These are phyloP conservation scores for Apophysomyces variabilis DNA, from an alignment of 371 early-diverging fungal species.

Conservation along the genomic window DNA sequence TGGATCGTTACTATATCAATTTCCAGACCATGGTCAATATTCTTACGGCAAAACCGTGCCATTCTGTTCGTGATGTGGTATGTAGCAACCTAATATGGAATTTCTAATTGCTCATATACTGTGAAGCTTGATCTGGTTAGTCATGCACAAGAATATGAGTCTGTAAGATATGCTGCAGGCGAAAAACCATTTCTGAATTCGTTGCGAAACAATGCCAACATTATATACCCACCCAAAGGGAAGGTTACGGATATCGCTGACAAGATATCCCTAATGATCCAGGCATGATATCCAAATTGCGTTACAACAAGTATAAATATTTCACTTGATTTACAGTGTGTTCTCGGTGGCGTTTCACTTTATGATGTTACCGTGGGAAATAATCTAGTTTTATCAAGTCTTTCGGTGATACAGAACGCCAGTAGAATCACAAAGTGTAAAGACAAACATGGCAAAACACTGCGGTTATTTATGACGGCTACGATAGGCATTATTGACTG, in stretches of 20 bases:
- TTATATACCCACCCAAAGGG: constrained; percentile 39
- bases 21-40: constrained; percentile 47
- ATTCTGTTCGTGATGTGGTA: constrained; percentile 45
- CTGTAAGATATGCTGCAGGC: constrained; percentile 39
- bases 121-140: constrained; percentile 46
- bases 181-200: constrained; percentile 54
- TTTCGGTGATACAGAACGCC: constrained; percentile 34
- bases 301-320: background rate
- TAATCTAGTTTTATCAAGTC: constrained; percentile 29
- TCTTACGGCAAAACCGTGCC: constrained; percentile 16
- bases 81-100: background rate
- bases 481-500: constrained; percentile 48
- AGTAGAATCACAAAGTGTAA: constrained; percentile 45
- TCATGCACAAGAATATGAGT: constrained; percentile 51
- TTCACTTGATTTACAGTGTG: constrained; percentile 28
- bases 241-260: constrained; percentile 35
- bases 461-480: background rate
- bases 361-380: constrained; percentile 24
- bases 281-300: constrained; percentile 25
- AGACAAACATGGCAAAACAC: background rate
- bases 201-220: constrained; percentile 38
- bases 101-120: background rate
- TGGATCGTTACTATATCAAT: constrained; percentile 58
- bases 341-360: constrained; percentile 45
- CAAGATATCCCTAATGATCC: constrained; percentile 43